These are phyloP conservation scores for Leucosporidium yakuticum DNA, from an alignment of 768 basidiomycete species.

Conservation along the genomic window DNA sequence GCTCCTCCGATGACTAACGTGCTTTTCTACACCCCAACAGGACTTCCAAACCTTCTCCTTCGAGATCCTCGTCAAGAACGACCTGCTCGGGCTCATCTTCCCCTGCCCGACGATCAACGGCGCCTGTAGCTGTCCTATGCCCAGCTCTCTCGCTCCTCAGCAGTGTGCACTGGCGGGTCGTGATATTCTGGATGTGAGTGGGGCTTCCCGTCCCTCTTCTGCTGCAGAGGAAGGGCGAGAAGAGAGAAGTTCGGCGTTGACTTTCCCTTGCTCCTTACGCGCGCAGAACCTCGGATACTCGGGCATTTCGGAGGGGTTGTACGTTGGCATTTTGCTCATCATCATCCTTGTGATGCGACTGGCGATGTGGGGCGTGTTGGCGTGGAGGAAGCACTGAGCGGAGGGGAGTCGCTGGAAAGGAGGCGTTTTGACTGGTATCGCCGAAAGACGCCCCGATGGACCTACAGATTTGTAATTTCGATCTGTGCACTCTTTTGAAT, in stretches of 20 bases:
- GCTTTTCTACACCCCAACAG: not conserved
- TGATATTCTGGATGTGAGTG: constrained; percentile 47
- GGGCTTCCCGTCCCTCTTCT: not conserved
- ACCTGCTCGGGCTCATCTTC: constrained; percentile 51
- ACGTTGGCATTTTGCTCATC: constrained; percentile 49
- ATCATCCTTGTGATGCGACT: constrained; percentile 48
- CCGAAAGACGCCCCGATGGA: no score
- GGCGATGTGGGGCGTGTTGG: constrained; percentile 9
- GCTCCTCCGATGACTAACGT: no score
- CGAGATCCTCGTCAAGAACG: constrained; percentile 46
- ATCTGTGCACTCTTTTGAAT: no score
- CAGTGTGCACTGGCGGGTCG: constrained; percentile 51
- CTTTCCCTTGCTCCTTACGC: not conserved
- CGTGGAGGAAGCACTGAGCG: constrained; percentile 5
- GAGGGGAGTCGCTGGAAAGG: not conserved
- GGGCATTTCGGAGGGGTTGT: constrained; percentile 49
- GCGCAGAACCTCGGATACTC: constrained; percentile 49
- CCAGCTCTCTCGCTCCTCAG: constrained; percentile 48
- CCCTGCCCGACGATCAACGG: constrained; percentile 46
- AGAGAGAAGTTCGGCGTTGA: not conserved
- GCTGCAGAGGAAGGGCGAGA: no score
- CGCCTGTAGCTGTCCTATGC: constrained; percentile 52
- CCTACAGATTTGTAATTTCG: no score
- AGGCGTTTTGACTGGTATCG: no score
- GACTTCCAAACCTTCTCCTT: constrained; percentile 37